Evolutionary conservation across 2,329 filamentous ascomycete species (phyloP).

Genomic region (Aspergillus ochraceoroseus): DNA sequence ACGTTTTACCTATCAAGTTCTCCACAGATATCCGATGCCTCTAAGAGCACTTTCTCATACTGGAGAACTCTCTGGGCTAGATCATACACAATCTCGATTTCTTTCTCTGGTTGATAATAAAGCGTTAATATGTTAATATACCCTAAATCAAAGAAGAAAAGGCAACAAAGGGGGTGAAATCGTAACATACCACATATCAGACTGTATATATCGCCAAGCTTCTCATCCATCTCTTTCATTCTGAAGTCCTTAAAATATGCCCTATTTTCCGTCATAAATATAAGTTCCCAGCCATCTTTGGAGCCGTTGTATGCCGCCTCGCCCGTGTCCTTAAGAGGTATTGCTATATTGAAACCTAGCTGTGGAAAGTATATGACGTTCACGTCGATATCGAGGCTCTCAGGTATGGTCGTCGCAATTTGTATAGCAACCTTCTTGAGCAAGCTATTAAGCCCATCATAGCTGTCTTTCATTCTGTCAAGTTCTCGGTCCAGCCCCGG

Average conservation of each 20-base stretch:
- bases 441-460: conserved; percentile 70
- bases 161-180: too few relatives aligned
- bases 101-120: conserved; percentile 56
- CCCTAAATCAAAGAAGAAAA: background rate
- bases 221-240: conserved; percentile 74
- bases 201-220: conserved; percentile 79
- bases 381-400: conserved; percentile 49
- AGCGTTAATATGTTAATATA: conserved; percentile 1
- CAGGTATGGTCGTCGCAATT: conserved; percentile 60
- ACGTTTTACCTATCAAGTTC: conserved; percentile 65
- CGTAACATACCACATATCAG: conserved; percentile 65
- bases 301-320: conserved; percentile 61
- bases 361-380: conserved; percentile 91
- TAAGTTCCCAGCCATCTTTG: conserved; percentile 66
- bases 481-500: conserved; percentile 67
- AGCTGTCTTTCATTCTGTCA: conserved; percentile 70
- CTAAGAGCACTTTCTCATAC: conserved; percentile 60
- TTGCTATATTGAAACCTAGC: conserved; percentile 79
- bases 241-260: conserved; percentile 82
- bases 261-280: conserved; percentile 66
- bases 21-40: conserved; percentile 73
- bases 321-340: conserved; percentile 59
- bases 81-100: conserved; percentile 80
- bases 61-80: conserved; percentile 67
- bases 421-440: conserved; percentile 62